Evolutionary conservation across 2,329 filamentous ascomycete species (phyloP), one percentile per base, ranked within the genome.

Genomic region (Ascomycota sp.): DNA sequence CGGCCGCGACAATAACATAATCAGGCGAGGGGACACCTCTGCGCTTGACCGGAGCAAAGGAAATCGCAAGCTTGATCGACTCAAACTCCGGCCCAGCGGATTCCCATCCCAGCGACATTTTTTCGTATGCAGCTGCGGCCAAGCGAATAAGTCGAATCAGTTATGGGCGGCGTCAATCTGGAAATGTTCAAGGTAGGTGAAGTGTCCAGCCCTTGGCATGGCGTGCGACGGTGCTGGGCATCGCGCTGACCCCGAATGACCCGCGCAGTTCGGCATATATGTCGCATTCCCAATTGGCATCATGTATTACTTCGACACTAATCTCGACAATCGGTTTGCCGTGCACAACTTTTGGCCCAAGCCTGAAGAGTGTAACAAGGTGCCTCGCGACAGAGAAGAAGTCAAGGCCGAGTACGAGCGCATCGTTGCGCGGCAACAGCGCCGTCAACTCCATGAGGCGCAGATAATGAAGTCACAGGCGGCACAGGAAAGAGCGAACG

Each of bases 281-380:
- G 75, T 98, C 60, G 76, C 94, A 67, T 98, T 98, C 57, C 89
- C 89, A 12, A 95, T 98, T 46, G 83, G 81, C 43, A 85, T 89
- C 63, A 98, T 98, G 89, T 95, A 91, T 65, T 98, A 98, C 63
- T 98, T 95, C 55, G 89, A 89, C 50, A 93, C 85, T 33, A 98
- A 98, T 55, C 80, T 98, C 48, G 89, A 98, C 56, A 68, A 76
- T 40, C 76, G 82, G 38, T 98, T 98, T 62, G 59, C 68, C 28
- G 81, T 95, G 2, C 74, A 78, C 15, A 79, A 77, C 33, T 98
- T 98, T 63, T 98, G 89, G 89, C 89, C 89, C 20, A 81, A 75
- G 45, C 63, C 72, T 4, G 74, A 78, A 38, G 65, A 85, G 48
- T 75, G 75, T 35, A 75, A 89, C 55, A 69, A 65, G 44, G 67